Percentiles rank a stretch among this genome's conserved stretches.
phyloP scores from a whole-genome alignment of 1,284 basidiomycete genomes.

The Xerocomus minutiporus region DNA sequence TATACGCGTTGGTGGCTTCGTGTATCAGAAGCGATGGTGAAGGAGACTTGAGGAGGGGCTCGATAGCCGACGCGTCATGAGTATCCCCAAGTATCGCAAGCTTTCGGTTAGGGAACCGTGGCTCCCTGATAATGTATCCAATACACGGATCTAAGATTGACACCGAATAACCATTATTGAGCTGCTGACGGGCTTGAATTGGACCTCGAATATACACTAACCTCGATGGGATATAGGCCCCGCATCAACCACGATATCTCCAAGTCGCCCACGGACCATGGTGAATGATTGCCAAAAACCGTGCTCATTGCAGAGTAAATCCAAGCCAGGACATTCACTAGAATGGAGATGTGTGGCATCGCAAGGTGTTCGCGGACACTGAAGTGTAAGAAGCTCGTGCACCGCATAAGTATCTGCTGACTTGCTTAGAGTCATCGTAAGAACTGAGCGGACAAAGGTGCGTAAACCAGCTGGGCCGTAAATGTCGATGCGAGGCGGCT shows the following conservation, averaged over 20 bases:
- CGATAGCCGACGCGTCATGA: constrained; percentile 55
- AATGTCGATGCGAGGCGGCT: constrained; percentile 64
- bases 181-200: background rate
- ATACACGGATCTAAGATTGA: constrained; percentile 66
- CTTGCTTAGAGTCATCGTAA: constrained; percentile 65
- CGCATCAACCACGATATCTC: constrained; percentile 62
- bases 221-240: constrained; percentile 81
- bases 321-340: constrained; percentile 65
- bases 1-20: constrained; percentile 81
- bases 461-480: constrained; percentile 85
- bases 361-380: constrained; percentile 50
- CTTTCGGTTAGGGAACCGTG: constrained; percentile 43
- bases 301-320: constrained; percentile 58
- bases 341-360: constrained; percentile 49
- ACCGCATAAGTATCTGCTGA: constrained; percentile 70
- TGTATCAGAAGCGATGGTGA: constrained; percentile 61
- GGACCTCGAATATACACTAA: constrained; percentile 32
- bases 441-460: constrained; percentile 66
- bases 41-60: constrained; percentile 48
- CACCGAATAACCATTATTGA: background rate
- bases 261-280: constrained; percentile 32
- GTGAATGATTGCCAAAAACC: constrained; percentile 70
- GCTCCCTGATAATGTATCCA: constrained; percentile 77
- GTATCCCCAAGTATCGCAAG: constrained; percentile 64
- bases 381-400: constrained; percentile 70